Evolutionary conservation across 805 yeast species (phyloP), one percentile per base, ranked within the genome.

Genomic region (Kodamaea neixiangensis): DNA sequence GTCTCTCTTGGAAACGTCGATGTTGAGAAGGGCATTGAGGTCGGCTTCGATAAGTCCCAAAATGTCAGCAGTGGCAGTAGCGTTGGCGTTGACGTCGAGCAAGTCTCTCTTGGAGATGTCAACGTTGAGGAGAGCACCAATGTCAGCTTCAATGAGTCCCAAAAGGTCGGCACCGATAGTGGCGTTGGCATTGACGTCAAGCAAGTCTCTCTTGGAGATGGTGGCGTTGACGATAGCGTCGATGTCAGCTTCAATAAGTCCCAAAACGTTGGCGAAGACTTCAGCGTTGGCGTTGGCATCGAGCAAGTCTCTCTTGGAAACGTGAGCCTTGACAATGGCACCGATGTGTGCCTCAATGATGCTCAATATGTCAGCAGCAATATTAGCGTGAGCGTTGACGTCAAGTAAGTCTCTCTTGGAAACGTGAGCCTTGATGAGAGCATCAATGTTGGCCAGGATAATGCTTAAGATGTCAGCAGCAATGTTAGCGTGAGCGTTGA

Each of bases 301-400:
- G n/a, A 37, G 33, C 48, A 45, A 45, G 21, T 37, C 37, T 46
- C 49, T 46, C 49, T 46, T 46, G 15, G 35, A 15, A 17, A 39
- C 22, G 19, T 42, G n/a, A 3, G 21, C 37, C 18, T 41, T 22
- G 22, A 35, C 40, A 13, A 13, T 5, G 14, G 46, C 50, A 15
- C 34, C 29, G 25, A 35, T 38, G 18, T 47, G 34, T n/a, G 34
- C 42, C n/a, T 25, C 46, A n/a, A 47, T 20, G 21, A 47, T 39
- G 29, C 18, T 18, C 31, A 47, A 47, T 15, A 47, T 21, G 43
- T 41, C 35, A 25, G 43, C 46, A 33, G 31, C 41, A 18, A 33
- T 33, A 7, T 35, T 14, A 14, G 37, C 44, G 19, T 40, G 25
- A 15, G 45, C 49, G 37, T 42, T n/a, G 15, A 41, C 7, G 46